Conservation (phyloP, 2,329 filamentous ascomycete species). For the Botrytis paeoniae region DNA sequence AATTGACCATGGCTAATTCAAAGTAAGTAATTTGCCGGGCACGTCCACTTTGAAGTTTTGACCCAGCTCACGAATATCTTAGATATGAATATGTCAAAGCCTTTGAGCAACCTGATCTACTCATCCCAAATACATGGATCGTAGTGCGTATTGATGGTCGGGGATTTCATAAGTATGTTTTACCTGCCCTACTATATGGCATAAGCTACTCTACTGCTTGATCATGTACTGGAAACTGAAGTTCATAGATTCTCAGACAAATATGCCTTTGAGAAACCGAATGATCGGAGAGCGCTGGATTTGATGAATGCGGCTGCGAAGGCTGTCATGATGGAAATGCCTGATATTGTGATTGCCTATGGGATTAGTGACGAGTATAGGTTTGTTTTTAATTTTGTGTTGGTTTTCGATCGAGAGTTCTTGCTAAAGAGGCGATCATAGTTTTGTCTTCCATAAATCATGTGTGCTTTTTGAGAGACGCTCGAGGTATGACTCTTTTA, state of each 20-base stretch:
- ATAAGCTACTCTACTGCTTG: neutral
- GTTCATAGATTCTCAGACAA: slow-evolving; percentile 68
- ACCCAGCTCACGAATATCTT: neutral
- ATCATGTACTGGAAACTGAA: neutral
- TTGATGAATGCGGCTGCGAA: slow-evolving; percentile 95
- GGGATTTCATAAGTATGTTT: slow-evolving; percentile 82
- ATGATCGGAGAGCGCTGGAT: slow-evolving; percentile 80
- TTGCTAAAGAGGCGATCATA: slow-evolving; percentile 40
- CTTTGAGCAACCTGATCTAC: slow-evolving; percentile 78
- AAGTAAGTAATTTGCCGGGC: slow-evolving; percentile 24
- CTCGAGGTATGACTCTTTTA: slow-evolving; percentile 55
- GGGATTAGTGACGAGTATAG: slow-evolving; percentile 94
- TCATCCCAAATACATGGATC: slow-evolving; percentile 92
- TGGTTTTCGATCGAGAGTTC: slow-evolving; percentile 5
- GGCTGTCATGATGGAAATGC: slow-evolving; percentile 76
- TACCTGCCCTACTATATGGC: neutral
- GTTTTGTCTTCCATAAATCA: slow-evolving; percentile 84
- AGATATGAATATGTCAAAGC: slow-evolving; percentile 92
- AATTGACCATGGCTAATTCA: slow-evolving; percentile 33
- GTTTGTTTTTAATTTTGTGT: slow-evolving; percentile 40
- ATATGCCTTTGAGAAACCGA: slow-evolving; percentile 87
- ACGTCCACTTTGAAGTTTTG: neutral
- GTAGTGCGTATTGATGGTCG: slow-evolving; percentile 91
- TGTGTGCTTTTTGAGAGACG: slow-evolving; percentile 82
- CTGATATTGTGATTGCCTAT: slow-evolving; percentile 84